Base-by-base conservation (phyloP, 306 rosid species). In the Rosa multiflora region DNA sequence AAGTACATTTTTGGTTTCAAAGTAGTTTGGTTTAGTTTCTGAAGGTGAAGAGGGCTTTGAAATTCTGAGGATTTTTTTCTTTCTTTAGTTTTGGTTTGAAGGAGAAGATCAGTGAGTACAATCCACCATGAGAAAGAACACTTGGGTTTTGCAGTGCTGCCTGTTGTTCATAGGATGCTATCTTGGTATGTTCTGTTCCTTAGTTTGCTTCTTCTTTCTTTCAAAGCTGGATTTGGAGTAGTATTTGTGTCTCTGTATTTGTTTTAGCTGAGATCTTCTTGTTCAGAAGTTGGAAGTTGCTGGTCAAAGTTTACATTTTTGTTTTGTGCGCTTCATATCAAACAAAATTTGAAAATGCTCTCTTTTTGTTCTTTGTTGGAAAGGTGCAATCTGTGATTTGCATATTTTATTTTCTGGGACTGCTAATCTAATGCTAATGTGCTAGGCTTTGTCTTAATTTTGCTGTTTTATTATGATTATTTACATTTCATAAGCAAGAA, bases 111-210 rank as follows among this genome's bases (percentile, higher is more conserved):
- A 67, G 71, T 59, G 71, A 43, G 76, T 13, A 10, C 3, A 23
- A 42, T 44, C 42, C 23, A 70, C 67, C 69, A 59, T 89, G 94
- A 80, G 72, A 68, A 83, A 44, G 79, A 85, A 77, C 64, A 15
- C 82, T 9, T 86, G 92, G 87, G 74, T 82, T 86, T 85, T 86
- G 70, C 83, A 80, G 42, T 78, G 70, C 79, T 58, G 59, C 78
- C 39, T 94, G 35, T 39, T 86, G 73, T 77, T 89, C 73, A 56
- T 89, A 74, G 73, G 88, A 76, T 83, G 83, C 82, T 80, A 47
- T 70, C 80, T 90, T 80, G 91, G 98, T 94, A 88, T 82, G 88
- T 44, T 82, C 39, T 85, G 32, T 82, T 53, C 74, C 74, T 75
- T 8, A 7, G 20, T 49, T 42, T 8, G 2, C 48, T 51, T 47